A percentile compares a stretch with the other conserved stretches of the same genome.
Conservation (phyloP, 768 basidiomycete species). For the Suillus discolor region DNA sequence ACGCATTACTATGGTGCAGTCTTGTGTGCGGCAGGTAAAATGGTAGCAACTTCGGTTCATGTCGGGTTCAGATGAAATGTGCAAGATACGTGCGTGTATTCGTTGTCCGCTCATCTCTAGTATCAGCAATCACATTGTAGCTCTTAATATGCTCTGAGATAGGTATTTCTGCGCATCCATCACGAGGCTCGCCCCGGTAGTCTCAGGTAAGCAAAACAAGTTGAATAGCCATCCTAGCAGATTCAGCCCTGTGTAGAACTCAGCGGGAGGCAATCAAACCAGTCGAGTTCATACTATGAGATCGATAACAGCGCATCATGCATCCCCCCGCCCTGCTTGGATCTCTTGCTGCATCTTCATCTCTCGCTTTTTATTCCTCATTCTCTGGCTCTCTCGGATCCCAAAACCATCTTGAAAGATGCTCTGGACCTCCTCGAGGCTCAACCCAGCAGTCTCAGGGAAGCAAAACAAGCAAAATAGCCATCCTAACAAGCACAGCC, state of each 20-base stretch:
- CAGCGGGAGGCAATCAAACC: constrained; percentile 51
- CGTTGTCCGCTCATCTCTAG: neutral
- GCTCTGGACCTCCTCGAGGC: constrained; percentile 65
- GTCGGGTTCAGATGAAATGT: neutral
- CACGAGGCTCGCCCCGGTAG: constrained; percentile 41
- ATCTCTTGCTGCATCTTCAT: constrained; percentile 35
- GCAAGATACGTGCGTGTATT: neutral
- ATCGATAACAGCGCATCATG: neutral
- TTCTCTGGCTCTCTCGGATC: constrained; percentile 54
- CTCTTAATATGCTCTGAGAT: neutral
- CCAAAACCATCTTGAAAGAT: constrained; percentile 69
- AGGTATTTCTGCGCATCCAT: neutral
- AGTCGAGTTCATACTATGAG: neutral
- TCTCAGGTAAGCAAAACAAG: constrained; percentile 74
- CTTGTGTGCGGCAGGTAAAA: neutral
- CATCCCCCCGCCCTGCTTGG: neutral
- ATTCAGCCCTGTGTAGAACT: constrained; percentile 75
- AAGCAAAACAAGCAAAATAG: constrained; percentile 71
- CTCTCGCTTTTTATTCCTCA: constrained; percentile 49
- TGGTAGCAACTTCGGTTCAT: neutral
- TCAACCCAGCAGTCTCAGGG: constrained; percentile 79
- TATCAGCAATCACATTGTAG: neutral
- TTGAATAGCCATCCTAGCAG: constrained; percentile 71
- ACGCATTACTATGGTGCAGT: neutral
- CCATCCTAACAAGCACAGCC: constrained; percentile 69